phyloP scores from a whole-genome alignment of 768 basidiomycete species.

The Pisolithus microcarpus region DNA sequence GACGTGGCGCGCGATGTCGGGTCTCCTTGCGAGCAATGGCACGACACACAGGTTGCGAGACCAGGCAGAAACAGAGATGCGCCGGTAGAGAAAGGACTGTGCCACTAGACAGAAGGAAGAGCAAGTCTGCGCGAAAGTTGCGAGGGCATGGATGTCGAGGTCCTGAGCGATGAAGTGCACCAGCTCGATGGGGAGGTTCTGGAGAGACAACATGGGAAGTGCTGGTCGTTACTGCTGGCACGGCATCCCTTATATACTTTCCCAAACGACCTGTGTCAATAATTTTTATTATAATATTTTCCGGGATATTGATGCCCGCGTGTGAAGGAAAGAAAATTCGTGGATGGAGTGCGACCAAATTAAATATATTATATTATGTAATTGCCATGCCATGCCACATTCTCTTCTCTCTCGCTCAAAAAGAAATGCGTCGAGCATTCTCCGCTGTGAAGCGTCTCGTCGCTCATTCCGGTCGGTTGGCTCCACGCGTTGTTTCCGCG shows the following conservation, averaged over 20 bases:
- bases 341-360: not conserved
- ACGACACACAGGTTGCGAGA: slow-evolving; percentile 44
- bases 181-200: slow-evolving; percentile 54
- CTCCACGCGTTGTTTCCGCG: slow-evolving; percentile 1
- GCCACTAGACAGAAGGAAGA: slow-evolving; percentile 41
- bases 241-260: slow-evolving; percentile 6
- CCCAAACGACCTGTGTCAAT: slow-evolving; percentile 1
- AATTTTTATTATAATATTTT: slow-evolving; percentile 1
- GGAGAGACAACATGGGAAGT: slow-evolving; percentile 42
- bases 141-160: slow-evolving; percentile 34
- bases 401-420: not conserved
- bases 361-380: not conserved
- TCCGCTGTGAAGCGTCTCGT: not conserved
- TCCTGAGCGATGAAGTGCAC: slow-evolving; percentile 43
- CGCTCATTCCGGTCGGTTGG: slow-evolving; percentile 8
- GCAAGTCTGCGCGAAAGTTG: slow-evolving; percentile 40
- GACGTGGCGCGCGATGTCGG: slow-evolving; percentile 55
- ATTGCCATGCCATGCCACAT: not conserved
- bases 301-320: slow-evolving; percentile 31
- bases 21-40: slow-evolving; percentile 47
- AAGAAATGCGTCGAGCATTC: slow-evolving; percentile 1
- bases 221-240: not conserved
- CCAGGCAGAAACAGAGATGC: slow-evolving; percentile 40
- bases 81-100: slow-evolving; percentile 57
- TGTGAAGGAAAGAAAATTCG: slow-evolving; percentile 19